Percentiles rank a stretch among this genome's conserved stretches.
These are phyloP conservation scores for Tritrichomonas foetus DNA, from an alignment of 208 protist genomes.

Conservation along the genomic window DNA sequence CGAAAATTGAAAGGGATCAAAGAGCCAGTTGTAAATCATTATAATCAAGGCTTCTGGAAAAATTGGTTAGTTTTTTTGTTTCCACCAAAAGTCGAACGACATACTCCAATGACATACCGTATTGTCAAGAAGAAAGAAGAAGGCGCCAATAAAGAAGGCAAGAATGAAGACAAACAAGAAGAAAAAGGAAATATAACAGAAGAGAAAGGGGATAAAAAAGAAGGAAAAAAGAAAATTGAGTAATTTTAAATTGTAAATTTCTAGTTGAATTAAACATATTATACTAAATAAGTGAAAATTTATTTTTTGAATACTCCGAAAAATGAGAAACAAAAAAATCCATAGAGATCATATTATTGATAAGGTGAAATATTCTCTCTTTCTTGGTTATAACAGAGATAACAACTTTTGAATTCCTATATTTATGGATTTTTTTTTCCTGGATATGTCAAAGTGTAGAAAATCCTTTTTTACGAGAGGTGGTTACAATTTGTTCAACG, in stretches of 20 bases:
- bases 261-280: background rate
- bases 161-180: too few relatives aligned
- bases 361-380: background rate
- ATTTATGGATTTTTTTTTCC: background rate
- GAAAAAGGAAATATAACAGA: background rate
- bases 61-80: background rate
- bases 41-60: background rate
- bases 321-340: background rate
- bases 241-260: background rate
- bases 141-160: background rate
- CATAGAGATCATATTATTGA: background rate
- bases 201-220: background rate
- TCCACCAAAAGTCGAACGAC: background rate
- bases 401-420: background rate
- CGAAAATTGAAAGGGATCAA: background rate
- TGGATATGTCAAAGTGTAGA: background rate
- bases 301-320: background rate
- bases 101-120: background rate
- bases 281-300: background rate
- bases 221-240: background rate
- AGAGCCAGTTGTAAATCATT: background rate
- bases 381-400: background rate
- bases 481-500: background rate
- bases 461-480: background rate
- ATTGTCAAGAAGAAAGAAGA: background rate